phyloP scores from a whole-genome alignment of 345 rosid genomes.

The Sonneratia alba region DNA sequence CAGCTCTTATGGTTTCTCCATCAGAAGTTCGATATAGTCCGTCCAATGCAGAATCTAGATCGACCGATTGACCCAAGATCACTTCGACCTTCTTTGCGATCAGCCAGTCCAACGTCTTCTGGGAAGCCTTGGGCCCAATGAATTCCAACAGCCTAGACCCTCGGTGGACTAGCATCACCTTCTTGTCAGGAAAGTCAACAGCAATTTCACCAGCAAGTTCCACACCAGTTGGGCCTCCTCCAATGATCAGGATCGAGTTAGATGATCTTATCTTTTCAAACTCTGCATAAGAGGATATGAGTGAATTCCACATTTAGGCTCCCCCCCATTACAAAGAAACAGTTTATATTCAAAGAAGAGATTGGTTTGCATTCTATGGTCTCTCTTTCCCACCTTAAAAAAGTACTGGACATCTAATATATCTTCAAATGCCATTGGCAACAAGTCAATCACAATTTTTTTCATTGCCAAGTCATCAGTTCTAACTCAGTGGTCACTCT shows the following conservation, averaged over 20 bases:
- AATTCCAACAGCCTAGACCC: constrained; percentile 81
- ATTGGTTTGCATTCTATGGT: too few relatives aligned
- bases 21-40: constrained; percentile 41
- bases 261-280: constrained; percentile 67
- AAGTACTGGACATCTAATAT: too few relatives aligned
- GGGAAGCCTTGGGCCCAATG: constrained; percentile 57
- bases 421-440: too few relatives aligned
- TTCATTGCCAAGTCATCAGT: too few relatives aligned
- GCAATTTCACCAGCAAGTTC: constrained; percentile 91
- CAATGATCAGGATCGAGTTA: constrained; percentile 59
- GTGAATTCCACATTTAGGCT: background rate
- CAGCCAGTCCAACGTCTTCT: constrained; percentile 64
- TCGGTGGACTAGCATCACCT: constrained; percentile 64
- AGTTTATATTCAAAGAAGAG: too few relatives aligned
- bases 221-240: constrained; percentile 94
- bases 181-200: constrained; percentile 67
- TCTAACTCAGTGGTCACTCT: background rate
- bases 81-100: constrained; percentile 61
- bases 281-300: constrained; percentile 26
- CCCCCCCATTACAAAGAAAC: too few relatives aligned
- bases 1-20: constrained; percentile 59
- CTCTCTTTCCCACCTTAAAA: too few relatives aligned
- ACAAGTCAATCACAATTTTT: background rate
- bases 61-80: constrained; percentile 51
- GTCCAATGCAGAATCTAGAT: constrained; percentile 39